phyloP scores from a whole-genome alignment of 805 yeast species.

The Candida quercuum region DNA sequence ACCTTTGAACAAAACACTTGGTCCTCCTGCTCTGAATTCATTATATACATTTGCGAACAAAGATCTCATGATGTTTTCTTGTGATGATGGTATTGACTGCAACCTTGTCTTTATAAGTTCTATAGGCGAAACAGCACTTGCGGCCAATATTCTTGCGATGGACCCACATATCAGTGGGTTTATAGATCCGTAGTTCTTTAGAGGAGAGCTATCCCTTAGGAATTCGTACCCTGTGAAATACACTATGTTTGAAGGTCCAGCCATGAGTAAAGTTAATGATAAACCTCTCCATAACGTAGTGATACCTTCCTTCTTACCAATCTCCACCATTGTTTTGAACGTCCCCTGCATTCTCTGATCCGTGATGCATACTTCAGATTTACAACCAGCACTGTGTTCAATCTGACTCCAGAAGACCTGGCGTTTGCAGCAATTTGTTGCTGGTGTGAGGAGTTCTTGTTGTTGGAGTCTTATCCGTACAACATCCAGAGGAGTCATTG shows the following conservation, averaged over 20 bases:
- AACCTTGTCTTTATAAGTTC: conserved; percentile 84
- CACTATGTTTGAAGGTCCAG: conserved; percentile 88
- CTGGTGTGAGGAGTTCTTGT: conserved; percentile 54
- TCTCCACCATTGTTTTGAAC: conserved; percentile 62
- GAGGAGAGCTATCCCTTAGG: conserved; percentile 68
- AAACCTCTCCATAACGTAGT: conserved; percentile 86
- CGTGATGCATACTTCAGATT: conserved; percentile 26
- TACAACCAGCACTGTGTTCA: conserved; percentile 22
- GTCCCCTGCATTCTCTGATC: conserved; percentile 52
- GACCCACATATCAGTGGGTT: conserved; percentile 87
- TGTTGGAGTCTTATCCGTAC: conserved; percentile 74
- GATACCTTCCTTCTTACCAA: conserved; percentile 68
- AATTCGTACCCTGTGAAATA: conserved; percentile 93
- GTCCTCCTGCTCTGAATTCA: conserved; percentile 53
- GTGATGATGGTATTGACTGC: conserved; percentile 72
- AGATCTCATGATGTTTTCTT: conserved; percentile 32
- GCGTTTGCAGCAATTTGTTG: conserved; percentile 34
- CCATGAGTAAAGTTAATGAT: conserved; percentile 76
- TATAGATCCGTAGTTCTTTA: conserved; percentile 32
- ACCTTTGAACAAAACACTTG: conserved; percentile 71
- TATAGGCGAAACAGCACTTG: conserved; percentile 80
- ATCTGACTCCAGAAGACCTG: conserved; percentile 27
- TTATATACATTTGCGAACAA: conserved; percentile 47
- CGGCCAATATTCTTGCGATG: conserved; percentile 74
- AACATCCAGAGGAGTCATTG: conserved; percentile 79